Base-by-base conservation (phyloP, 352 stramenopile species). In the Phytophthora megakarya region DNA sequence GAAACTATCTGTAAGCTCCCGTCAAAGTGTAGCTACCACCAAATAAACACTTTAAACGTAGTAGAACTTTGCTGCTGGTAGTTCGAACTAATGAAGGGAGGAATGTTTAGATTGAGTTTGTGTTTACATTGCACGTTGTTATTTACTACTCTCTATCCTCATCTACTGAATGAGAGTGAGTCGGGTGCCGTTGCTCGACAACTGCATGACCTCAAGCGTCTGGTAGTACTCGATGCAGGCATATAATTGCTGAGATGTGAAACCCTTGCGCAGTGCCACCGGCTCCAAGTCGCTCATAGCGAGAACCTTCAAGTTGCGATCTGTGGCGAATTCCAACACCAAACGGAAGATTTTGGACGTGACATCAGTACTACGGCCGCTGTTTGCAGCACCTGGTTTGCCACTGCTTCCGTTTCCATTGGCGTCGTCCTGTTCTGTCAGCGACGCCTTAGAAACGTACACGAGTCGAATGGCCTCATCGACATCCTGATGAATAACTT, bases 381-480 rank as follows among this genome's bases (percentile, higher is more conserved):
- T 54, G 23, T 23, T 60, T 47, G 38, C 51, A 23, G 49, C 37
- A 8, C 65, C 60, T 19, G 68, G 37, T 9, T 69, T 67, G 25
- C 51, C 65, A 35, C 49, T 73, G 47, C 54, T 67, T 38, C 71
- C 76, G 30, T 39, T 38, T 3, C 64, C 51, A 32, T 70, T 80
- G n/a, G 60, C 70, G 21, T 91, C 88, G 35, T 98, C 86, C 23
- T 97, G 80, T 42, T 98, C 94, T 4, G 74, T 81, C 42, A 99
- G 65, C 42, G 93, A 98, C 15, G 96, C 76, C 78, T 99, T 99
- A 66, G 93, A 99, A 74, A 98, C 97, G 72, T 99, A 97, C 19
- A 98, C 98, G 13, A 98, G 76, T 28, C 93, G 88, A 59, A 98
- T 96, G 19, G 93, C 97, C 82, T 99, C 98, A 60, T 99, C 96